A percentile compares a stretch with the other conserved stretches of the same genome.
Conservation (phyloP, 495 filamentous ascomycete species). For the Penicillium arizonense region DNA sequence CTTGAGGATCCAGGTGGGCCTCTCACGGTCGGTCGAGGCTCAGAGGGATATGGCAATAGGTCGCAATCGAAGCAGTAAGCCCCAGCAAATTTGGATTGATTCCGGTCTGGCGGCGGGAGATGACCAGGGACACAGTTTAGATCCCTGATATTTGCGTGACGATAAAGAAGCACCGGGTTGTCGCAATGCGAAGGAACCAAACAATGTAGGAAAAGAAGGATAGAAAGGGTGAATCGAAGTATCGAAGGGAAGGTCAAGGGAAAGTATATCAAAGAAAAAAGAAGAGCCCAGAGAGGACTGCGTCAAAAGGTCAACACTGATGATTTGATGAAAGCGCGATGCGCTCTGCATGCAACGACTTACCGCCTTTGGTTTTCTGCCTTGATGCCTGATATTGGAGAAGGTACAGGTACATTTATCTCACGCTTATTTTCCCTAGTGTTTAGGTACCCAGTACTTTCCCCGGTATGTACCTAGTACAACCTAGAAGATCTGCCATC, state of each 20-base stretch:
- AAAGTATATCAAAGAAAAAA: not conserved
- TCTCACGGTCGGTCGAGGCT: not conserved
- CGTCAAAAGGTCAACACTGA: conserved; percentile 6
- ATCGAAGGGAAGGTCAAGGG: not conserved
- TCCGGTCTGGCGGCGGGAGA: not conserved
- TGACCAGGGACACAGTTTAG: not conserved
- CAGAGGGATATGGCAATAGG: not conserved
- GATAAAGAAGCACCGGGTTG: not conserved
- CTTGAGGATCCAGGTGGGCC: not conserved
- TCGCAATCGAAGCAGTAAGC: not conserved
- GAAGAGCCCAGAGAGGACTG: not conserved
- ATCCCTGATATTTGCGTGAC: not conserved
- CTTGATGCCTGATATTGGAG: conserved; percentile 17
- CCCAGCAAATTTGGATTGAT: not conserved
- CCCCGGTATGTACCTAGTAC: not conserved
- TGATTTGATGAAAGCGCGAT: conserved; percentile 27
- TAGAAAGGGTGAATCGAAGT: not conserved
- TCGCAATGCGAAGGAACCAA: conserved; percentile 7
- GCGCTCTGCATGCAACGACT: conserved; percentile 17
- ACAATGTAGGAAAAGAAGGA: not conserved
- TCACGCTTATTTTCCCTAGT: too few relatives aligned
- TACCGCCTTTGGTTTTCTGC: conserved; percentile 25
- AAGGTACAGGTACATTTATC: not conserved
- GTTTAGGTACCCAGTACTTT: conserved; percentile 1
- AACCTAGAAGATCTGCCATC: not conserved